A percentile compares a stretch with the other conserved stretches of the same genome.
Evolutionary conservation across 768 basidiomycete genomes (phyloP).

Genomic region (Tricholoma furcatifolium): DNA sequence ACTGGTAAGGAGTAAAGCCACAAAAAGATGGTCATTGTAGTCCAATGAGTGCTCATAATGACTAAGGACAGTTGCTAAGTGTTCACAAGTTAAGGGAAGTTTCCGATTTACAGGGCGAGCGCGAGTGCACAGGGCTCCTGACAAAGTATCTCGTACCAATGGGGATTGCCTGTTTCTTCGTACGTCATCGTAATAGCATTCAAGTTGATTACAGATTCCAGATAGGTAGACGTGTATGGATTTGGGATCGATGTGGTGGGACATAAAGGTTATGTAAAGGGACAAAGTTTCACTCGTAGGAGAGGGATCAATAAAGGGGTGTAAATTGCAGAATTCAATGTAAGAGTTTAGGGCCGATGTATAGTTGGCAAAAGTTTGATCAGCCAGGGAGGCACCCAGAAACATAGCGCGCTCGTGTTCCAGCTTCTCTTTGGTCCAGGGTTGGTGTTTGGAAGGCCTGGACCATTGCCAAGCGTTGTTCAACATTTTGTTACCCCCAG

Average conservation of each 20-base stretch:
- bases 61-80: too few species aligned
- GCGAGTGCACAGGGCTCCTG: not conserved
- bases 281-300: slow-evolving; percentile 31
- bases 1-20: slow-evolving; percentile 21
- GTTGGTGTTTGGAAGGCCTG: not conserved
- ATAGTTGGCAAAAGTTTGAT: not conserved
- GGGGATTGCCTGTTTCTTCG: slow-evolving; percentile 7
- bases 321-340: not conserved
- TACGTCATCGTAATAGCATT: slow-evolving; percentile 28
- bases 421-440: not conserved
- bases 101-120: not conserved
- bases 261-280: slow-evolving; percentile 31
- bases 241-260: slow-evolving; percentile 27
- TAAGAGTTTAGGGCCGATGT: not conserved
- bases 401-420: not conserved
- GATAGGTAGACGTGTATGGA: slow-evolving; percentile 28
- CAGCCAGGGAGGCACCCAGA: not conserved
- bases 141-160: not conserved
- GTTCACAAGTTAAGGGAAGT: not conserved
- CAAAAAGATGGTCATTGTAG: too few species aligned
- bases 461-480: too few species aligned
- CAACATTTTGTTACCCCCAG: not conserved
- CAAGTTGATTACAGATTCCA: slow-evolving; percentile 34
- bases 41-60: too few species aligned
- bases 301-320: too few species aligned